Base-by-base conservation (phyloP, 176 grass and related monocot genomes). In the Bromus sterilis region DNA sequence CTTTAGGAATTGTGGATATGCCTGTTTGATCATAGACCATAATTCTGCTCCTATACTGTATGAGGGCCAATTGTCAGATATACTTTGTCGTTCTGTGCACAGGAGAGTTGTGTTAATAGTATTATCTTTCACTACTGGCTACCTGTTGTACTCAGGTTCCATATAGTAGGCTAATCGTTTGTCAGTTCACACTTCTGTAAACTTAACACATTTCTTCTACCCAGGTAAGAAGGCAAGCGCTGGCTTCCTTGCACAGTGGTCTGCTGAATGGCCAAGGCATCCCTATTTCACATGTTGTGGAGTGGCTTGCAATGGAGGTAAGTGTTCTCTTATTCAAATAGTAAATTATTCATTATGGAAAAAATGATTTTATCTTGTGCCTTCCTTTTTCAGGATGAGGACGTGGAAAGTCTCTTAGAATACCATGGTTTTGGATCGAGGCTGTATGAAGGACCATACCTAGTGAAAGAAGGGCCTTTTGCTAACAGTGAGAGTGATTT, bases 291-390 rank as follows among this genome's bases (percentile, higher is more conserved):
- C 88, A 84, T 44, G 75, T 87, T 79, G 86, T 93, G 57, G 79
- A 79, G 75, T 94, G 92, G 90, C 93, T 98, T 67, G 95, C 80
- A 31, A 91, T 93, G 89, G 92, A 95, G 90, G 95, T 94, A 84
- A 69, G 26, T 66, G 21, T 48, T 88, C 35, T 84, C 83, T 86
- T 77, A 29, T 40, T 81, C 69, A 33, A 57, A 72, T 26, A 74
- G 24, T 65, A 66, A 78, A 11, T 68, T 78, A 15, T 44, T 82
- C 64, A 65, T 56, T 56, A 81, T 49, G 20, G 7, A 16, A 63
- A 34, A 76, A 24, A 30, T 20, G 24, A 58, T 72, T 37, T 76
- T 64, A 66, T 68, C 65, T 48, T 26, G 58, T 37, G 28, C 9
- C 33, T 46, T 84, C n/a, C 13, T 84, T 86, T 75, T 77, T 81